Conservation (phyloP, 352 stramenopile species). For the Globisporangium parvum region DNA sequence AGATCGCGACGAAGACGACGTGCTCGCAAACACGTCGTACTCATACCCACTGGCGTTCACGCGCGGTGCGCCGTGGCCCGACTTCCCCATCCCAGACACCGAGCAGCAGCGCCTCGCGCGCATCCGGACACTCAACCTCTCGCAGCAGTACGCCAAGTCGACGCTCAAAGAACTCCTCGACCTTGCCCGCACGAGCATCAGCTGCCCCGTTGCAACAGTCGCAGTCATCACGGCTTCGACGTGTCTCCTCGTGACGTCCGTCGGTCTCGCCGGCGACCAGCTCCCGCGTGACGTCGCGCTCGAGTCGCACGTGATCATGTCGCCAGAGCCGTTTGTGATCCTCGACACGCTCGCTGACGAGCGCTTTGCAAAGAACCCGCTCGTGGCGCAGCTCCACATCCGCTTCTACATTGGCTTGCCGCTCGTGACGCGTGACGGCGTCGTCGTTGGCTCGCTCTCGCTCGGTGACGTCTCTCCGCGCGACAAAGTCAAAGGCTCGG, state of each 20-base stretch:
- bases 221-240: conserved; percentile 65
- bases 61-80: conserved; percentile 73
- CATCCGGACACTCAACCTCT: conserved; percentile 68
- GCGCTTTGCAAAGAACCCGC: conserved; percentile 70
- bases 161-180: conserved; percentile 68
- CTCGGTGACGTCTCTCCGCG: conserved; percentile 61
- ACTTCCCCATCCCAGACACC: conserved; percentile 48
- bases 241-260: conserved; percentile 70
- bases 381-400: conserved; percentile 64
- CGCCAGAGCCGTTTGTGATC: conserved; percentile 55
- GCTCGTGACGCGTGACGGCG: conserved; percentile 59
- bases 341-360: conserved; percentile 73
- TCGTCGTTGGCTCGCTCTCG: conserved; percentile 66
- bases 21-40: conserved; percentile 48
- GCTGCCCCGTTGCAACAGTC: conserved; percentile 64
- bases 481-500: conserved; percentile 53
- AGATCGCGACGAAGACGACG: conserved; percentile 47
- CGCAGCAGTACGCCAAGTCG: conserved; percentile 69
- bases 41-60: conserved; percentile 64
- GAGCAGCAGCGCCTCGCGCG: conserved; percentile 50
- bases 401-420: conserved; percentile 77
- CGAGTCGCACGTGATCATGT: conserved; percentile 77
- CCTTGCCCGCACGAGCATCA: conserved; percentile 58
- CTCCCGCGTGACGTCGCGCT: conserved; percentile 70
- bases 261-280: conserved; percentile 71